A percentile compares a stretch with the other conserved stretches of the same genome.
phyloP scores from a whole-genome alignment of 352 stramenopile species.

The Lagenidium giganteum region DNA sequence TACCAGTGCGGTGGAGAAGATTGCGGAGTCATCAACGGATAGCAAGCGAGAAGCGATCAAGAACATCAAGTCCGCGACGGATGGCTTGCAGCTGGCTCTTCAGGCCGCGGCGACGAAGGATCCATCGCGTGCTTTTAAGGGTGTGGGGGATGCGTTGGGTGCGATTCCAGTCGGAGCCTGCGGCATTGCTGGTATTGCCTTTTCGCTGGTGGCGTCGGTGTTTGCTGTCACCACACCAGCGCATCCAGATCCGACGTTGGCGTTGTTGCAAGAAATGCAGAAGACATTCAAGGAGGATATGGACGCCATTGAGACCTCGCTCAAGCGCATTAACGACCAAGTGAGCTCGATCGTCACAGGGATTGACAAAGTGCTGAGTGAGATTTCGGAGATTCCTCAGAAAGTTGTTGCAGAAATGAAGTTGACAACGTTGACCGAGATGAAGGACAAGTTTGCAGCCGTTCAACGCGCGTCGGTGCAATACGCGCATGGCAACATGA shows the following conservation, averaged over 20 bases:
- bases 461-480: slow-evolving; percentile 25
- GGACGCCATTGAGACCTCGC: slow-evolving; percentile 17
- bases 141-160: slow-evolving; percentile 27
- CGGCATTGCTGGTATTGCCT: slow-evolving; percentile 31
- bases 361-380: slow-evolving; percentile 29
- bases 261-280: slow-evolving; percentile 21
- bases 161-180: slow-evolving; percentile 27
- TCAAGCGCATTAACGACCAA: slow-evolving; percentile 23
- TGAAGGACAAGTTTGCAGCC: slow-evolving; percentile 44
- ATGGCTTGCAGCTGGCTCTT: slow-evolving; percentile 38
- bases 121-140: slow-evolving; percentile 30
- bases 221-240: slow-evolving; percentile 19
- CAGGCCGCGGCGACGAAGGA: slow-evolving; percentile 21
- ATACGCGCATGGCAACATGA: slow-evolving; percentile 29
- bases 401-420: slow-evolving; percentile 47
- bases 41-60: slow-evolving; percentile 10
- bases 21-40: slow-evolving; percentile 9
- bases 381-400: slow-evolving; percentile 28
- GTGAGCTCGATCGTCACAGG: slow-evolving; percentile 21
- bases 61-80: slow-evolving; percentile 33
- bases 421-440: slow-evolving; percentile 28
- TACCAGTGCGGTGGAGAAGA: slow-evolving; percentile 19
- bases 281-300: slow-evolving; percentile 21
- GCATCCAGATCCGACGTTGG: slow-evolving; percentile 32
- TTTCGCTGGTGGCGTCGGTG: slow-evolving; percentile 35